A percentile compares a stretch with the other conserved stretches of the same genome.
Evolutionary conservation across 176 grass and related monocot species (phyloP).

Genomic region (Juncus effusus): DNA sequence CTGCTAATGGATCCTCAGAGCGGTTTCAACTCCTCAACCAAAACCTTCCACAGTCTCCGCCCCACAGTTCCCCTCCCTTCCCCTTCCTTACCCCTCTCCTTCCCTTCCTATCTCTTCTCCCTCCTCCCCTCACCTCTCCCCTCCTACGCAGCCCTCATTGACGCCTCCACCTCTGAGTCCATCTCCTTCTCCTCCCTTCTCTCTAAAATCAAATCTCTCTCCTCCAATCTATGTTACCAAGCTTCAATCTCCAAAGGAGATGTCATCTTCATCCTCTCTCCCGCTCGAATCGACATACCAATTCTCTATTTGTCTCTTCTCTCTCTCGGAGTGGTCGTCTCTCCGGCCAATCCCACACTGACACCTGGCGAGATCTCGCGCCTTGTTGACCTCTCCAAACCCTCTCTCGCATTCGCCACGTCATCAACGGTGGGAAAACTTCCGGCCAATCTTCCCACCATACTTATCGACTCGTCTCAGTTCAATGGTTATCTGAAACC

Average conservation of each 20-base stretch:
- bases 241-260: conserved; percentile 31
- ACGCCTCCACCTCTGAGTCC: conserved; percentile 28
- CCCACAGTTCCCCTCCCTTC: conserved; percentile 22
- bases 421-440: conserved; percentile 8
- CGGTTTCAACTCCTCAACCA: conserved; percentile 45
- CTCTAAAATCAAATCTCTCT: conserved; percentile 23
- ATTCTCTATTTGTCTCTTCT: conserved; percentile 51
- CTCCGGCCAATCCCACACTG: conserved; percentile 43
- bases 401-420: conserved; percentile 37
- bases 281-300: conserved; percentile 31
- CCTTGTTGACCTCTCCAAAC: conserved; percentile 37
- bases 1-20: conserved; percentile 34
- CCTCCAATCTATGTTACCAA: conserved; percentile 16
- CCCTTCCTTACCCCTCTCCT: conserved; percentile 23
- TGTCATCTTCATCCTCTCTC: conserved; percentile 44
- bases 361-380: conserved; percentile 28
- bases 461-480: conserved; percentile 8
- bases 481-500: conserved; percentile 6
- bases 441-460: conserved; percentile 1
- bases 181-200: conserved; percentile 27
- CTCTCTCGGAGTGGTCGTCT: conserved; percentile 38
- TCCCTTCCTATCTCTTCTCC: conserved; percentile 33
- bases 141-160: conserved; percentile 32
- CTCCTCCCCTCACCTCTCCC: conserved; percentile 42
- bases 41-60: conserved; percentile 52